Conservation (phyloP, 805 yeast species). For the Yamadazyma sp. region DNA sequence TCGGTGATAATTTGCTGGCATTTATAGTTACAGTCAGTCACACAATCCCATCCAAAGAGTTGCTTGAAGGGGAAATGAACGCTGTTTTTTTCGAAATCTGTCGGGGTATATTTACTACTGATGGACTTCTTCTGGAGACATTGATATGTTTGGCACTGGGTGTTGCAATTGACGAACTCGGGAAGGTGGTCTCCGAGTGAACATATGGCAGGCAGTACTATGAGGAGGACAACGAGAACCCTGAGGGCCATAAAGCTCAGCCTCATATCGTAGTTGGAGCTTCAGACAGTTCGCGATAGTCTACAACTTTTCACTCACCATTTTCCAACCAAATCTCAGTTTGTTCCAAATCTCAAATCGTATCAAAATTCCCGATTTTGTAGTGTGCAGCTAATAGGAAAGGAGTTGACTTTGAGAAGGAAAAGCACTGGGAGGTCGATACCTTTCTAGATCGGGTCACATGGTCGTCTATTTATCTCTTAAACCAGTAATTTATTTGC, state of each 20-base stretch:
- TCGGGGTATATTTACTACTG: slow-evolving; percentile 6
- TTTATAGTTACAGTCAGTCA: slow-evolving; percentile 37
- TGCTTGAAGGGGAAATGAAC: slow-evolving; percentile 20
- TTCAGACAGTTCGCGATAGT: no score
- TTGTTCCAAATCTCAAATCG: no score
- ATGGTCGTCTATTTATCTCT: no score
- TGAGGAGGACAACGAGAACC: slow-evolving; percentile 2
- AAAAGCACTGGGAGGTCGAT: no score
- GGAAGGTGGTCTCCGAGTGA: slow-evolving; percentile 33
- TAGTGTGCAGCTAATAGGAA: no score
- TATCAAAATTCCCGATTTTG: no score
- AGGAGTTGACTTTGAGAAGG: no score
- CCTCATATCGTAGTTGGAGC: no score
- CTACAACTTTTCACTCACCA: no score
- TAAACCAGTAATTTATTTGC: no score
- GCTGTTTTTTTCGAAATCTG: slow-evolving; percentile 14
- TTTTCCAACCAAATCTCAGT: no score
- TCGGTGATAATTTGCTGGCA: slow-evolving; percentile 38
- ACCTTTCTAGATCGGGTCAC: no score
- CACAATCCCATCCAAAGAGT: slow-evolving; percentile 35
- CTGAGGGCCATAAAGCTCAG: background rate
- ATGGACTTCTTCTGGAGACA: slow-evolving; percentile 16
- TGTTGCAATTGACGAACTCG: slow-evolving; percentile 26
- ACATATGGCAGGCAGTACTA: slow-evolving; percentile 3
- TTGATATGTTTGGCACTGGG: slow-evolving; percentile 22